Conservation (phyloP, 2,329 filamentous ascomycete species). For the Exophiala phaeomuriformis region DNA sequence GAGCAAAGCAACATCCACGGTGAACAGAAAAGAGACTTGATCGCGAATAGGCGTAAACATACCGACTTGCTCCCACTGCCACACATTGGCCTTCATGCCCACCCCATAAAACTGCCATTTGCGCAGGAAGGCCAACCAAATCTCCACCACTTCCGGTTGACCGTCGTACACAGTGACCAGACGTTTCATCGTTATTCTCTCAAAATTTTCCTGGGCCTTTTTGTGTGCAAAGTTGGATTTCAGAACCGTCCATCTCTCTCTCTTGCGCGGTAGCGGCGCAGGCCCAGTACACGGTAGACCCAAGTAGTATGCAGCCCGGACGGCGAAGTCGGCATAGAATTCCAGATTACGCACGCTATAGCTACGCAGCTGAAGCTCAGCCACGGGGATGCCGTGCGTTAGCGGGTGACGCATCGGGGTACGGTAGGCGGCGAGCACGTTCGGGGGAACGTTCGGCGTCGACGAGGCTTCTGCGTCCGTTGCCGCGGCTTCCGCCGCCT, state of each 20-base stretch:
- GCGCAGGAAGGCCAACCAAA: slow-evolving; percentile 86
- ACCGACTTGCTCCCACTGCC: slow-evolving; percentile 74
- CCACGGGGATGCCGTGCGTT: slow-evolving; percentile 70
- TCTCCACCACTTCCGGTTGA: slow-evolving; percentile 75
- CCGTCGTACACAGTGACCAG: slow-evolving; percentile 91
- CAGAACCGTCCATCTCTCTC: slow-evolving; percentile 90
- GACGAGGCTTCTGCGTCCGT: background rate
- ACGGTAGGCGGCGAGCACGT: slow-evolving; percentile 61
- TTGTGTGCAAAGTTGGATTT: slow-evolving; percentile 88
- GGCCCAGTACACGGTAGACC: slow-evolving; percentile 79
- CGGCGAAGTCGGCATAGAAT: slow-evolving; percentile 88
- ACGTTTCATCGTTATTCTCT: slow-evolving; percentile 76
- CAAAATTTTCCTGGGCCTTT: slow-evolving; percentile 96
- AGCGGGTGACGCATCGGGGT: slow-evolving; percentile 67
- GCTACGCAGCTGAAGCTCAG: slow-evolving; percentile 86
- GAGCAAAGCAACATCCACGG: slow-evolving; percentile 2
- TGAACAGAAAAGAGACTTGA: background rate
- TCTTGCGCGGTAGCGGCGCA: slow-evolving; percentile 74
- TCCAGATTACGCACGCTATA: slow-evolving; percentile 85
- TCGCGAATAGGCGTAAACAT: slow-evolving; percentile 28
- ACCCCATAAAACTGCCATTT: slow-evolving; percentile 94
- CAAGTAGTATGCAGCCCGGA: slow-evolving; percentile 91
- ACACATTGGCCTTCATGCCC: slow-evolving; percentile 98
- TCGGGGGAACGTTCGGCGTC: slow-evolving; percentile 20
- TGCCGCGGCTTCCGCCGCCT: background rate